These are phyloP conservation scores for Backusella circina DNA, from an alignment of 192 early-diverging fungal species.

Conservation along the genomic window DNA sequence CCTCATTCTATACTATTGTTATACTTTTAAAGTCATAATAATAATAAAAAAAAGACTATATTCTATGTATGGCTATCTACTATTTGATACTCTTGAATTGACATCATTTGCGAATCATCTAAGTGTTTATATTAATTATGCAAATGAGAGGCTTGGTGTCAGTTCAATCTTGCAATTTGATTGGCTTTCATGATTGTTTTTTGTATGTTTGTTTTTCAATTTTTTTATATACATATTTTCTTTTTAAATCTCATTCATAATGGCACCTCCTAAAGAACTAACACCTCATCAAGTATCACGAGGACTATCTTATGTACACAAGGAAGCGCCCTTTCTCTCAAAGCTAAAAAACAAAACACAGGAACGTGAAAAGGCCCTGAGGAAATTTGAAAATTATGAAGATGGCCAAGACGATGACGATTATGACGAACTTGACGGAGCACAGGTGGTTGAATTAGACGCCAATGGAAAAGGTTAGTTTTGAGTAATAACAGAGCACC, in stretches of 20 bases:
- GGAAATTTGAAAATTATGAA: slow-evolving; percentile 29
- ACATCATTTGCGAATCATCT: no score
- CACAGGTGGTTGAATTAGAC: slow-evolving; percentile 32
- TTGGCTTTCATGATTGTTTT: neutral
- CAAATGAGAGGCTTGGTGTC: neutral
- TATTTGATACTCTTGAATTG: no score
- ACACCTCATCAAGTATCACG: slow-evolving; percentile 32
- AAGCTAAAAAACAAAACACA: slow-evolving; percentile 16
- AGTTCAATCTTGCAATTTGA: neutral
- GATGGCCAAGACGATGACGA: slow-evolving; percentile 33
- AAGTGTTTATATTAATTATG: no score
- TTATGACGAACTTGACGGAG: slow-evolving; percentile 33
- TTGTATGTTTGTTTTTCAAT: neutral
- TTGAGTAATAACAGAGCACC: neutral
- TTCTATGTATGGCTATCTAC: no score
- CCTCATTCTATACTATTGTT: no score
- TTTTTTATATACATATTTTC: neutral
- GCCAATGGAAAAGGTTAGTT: slow-evolving; percentile 15
- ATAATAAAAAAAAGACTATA: no score
- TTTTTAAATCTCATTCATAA: neutral
- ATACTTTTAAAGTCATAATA: no score
- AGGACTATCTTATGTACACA: slow-evolving; percentile 33
- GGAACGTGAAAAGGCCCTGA: slow-evolving; percentile 6
- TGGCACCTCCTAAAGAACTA: slow-evolving; percentile 8
- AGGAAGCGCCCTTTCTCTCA: slow-evolving; percentile 29